These are phyloP conservation scores for Polyporus arcularius DNA, from an alignment of 768 basidiomycete species.

Conservation along the genomic window DNA sequence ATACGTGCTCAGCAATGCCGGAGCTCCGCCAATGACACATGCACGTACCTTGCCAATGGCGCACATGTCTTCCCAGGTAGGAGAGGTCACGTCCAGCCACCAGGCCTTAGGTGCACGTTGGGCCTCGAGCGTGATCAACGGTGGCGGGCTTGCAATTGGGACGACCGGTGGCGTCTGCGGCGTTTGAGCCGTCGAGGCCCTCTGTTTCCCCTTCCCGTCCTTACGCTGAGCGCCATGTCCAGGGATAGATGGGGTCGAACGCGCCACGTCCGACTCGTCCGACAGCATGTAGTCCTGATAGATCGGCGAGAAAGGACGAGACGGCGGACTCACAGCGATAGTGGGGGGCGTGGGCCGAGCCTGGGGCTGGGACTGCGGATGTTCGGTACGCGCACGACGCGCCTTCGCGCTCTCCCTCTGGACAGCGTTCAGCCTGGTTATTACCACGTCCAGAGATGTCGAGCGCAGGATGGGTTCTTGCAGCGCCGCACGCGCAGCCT, in stretches of 20 bases:
- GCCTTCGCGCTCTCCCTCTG: slow-evolving; percentile 19
- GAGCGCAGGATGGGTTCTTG: slow-evolving; percentile 18
- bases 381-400: slow-evolving; percentile 15
- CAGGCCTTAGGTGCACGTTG: slow-evolving; percentile 55
- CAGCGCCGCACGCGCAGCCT: not conserved
- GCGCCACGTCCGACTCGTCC: slow-evolving; percentile 14
- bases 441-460: slow-evolving; percentile 20
- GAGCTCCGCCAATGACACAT: not conserved
- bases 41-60: slow-evolving; percentile 74
- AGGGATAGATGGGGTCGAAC: not conserved
- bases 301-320: slow-evolving; percentile 11
- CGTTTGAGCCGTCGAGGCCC: slow-evolving; percentile 21
- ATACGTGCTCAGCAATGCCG: not conserved
- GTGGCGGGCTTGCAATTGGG: slow-evolving; percentile 1
- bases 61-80: slow-evolving; percentile 85
- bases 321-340: not conserved
- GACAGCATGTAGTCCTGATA: slow-evolving; percentile 41
- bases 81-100: slow-evolving; percentile 91
- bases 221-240: not conserved
- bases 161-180: not conserved
- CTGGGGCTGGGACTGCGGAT: not conserved
- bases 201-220: slow-evolving; percentile 51
- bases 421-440: slow-evolving; percentile 16
- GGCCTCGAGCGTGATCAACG: not conserved
- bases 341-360: not conserved